Percentiles rank a stretch among this genome's conserved stretches.
Conservation (phyloP, 2,329 filamentous ascomycete genomes). For the Botrytis pseudocinerea region DNA sequence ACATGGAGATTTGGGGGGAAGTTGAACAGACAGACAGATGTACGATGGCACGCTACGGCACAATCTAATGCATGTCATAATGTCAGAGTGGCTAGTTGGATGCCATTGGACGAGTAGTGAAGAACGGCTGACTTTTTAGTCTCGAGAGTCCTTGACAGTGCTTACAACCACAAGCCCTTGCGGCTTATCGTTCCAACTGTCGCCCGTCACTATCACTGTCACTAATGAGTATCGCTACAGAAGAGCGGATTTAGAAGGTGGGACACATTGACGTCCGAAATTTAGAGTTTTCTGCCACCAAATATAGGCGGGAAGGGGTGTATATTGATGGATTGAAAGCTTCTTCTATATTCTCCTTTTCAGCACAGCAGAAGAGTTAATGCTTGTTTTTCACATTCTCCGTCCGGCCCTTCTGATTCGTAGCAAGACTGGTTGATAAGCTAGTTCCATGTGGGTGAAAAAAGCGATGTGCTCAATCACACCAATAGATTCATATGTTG, state of each 20-base stretch:
- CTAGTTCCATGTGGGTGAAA: background rate
- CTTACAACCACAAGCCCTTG: background rate
- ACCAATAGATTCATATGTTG: background rate
- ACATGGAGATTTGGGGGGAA: background rate
- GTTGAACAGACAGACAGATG: background rate
- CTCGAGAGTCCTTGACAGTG: background rate
- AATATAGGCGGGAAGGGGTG: background rate
- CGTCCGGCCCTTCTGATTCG: background rate
- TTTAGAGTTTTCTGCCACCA: background rate
- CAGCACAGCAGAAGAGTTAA: background rate
- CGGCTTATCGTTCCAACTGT: background rate
- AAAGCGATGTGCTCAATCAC: background rate
- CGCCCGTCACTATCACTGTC: background rate
- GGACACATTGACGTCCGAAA: background rate
- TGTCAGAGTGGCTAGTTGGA: background rate
- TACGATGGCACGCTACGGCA: background rate
- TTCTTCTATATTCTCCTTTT: background rate
- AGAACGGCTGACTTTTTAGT: background rate
- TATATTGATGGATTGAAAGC: background rate
- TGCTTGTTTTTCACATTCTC: background rate
- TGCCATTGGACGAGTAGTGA: background rate
- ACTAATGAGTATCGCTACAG: background rate
- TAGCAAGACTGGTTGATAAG: background rate
- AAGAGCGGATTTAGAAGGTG: background rate
- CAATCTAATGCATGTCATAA: conserved; percentile 5